Evolutionary conservation across 208 protist genomes (phyloP).

Genomic region (Wallacemonas sp.): DNA sequence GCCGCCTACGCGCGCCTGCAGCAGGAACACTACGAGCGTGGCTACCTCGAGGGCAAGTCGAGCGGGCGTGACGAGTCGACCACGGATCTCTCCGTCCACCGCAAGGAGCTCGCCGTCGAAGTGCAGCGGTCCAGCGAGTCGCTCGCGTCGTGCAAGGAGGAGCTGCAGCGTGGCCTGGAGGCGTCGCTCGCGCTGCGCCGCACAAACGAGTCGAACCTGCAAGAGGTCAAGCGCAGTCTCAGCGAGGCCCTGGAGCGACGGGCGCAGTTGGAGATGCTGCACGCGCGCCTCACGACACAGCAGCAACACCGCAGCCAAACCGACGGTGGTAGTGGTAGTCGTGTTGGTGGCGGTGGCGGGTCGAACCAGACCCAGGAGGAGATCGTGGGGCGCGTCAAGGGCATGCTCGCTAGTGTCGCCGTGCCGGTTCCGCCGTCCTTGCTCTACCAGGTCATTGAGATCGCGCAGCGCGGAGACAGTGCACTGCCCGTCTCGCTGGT

Average conservation of each 20-base stretch:
- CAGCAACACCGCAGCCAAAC: neutral
- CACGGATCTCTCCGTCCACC: constrained; percentile 41
- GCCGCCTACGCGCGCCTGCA: constrained; percentile 47
- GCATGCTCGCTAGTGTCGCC: constrained; percentile 18
- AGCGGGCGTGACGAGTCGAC: constrained; percentile 43
- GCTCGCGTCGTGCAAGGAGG: constrained; percentile 50
- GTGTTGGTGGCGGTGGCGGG: too few species aligned
- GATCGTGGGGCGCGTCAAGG: constrained; percentile 11
- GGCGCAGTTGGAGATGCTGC: constrained; percentile 24
- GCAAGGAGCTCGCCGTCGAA: constrained; percentile 56
- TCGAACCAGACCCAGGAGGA: constrained; percentile 17
- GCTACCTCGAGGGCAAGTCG: constrained; percentile 49
- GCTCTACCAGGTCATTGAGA: constrained; percentile 30
- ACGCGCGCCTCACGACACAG: constrained; percentile 13
- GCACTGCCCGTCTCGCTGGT: constrained; percentile 1
- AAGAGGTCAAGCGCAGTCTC: constrained; percentile 27
- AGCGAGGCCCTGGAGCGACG: constrained; percentile 22
- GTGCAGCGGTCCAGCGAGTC: constrained; percentile 50
- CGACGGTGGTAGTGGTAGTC: neutral
- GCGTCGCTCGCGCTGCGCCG: constrained; percentile 41
- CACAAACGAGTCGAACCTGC: constrained; percentile 22
- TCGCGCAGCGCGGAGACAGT: constrained; percentile 17
- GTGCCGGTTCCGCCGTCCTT: constrained; percentile 14
- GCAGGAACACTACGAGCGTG: constrained; percentile 62
- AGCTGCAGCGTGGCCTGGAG: constrained; percentile 58